Conservation (phyloP, 2,329 filamentous ascomycete genomes). For the Pseudogymnoascus sp. region DNA sequence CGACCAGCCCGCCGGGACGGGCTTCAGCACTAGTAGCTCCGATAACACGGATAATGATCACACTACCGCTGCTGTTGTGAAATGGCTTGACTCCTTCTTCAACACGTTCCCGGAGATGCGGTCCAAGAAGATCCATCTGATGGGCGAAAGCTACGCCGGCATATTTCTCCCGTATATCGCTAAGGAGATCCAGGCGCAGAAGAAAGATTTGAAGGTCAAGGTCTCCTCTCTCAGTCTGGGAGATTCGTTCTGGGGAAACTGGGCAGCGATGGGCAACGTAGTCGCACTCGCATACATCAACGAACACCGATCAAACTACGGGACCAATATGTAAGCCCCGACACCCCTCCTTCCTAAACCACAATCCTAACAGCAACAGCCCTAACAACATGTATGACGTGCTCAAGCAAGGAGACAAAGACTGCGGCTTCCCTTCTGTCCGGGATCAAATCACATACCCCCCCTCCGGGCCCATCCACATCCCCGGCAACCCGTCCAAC, state of each 20-base stretch:
- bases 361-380: not conserved
- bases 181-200: not conserved
- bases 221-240: slow-evolving; percentile 7
- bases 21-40: slow-evolving; percentile 20
- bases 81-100: slow-evolving; percentile 8
- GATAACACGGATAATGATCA: not conserved
- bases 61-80: not conserved
- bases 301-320: not conserved
- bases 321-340: slow-evolving; percentile 2
- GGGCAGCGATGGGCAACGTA: not conserved
- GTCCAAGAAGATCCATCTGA: slow-evolving; percentile 8
- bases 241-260: slow-evolving; percentile 1
- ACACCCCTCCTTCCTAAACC: no score
- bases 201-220: not conserved
- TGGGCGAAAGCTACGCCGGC: slow-evolving; percentile 9
- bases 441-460: slow-evolving; percentile 7
- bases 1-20: slow-evolving; percentile 26
- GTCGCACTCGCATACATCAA: not conserved
- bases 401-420: not conserved
- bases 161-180: slow-evolving; percentile 10
- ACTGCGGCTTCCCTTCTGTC: slow-evolving; percentile 4
- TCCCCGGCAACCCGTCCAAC: slow-evolving; percentile 2
- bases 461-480: not conserved
- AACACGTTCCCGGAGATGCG: slow-evolving; percentile 3
- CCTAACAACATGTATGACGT: not conserved